Evolutionary conservation across 2,329 filamentous ascomycete species (phyloP), one percentile per base, ranked within the genome.

Genomic region (Neocatenulostroma microsporum): DNA sequence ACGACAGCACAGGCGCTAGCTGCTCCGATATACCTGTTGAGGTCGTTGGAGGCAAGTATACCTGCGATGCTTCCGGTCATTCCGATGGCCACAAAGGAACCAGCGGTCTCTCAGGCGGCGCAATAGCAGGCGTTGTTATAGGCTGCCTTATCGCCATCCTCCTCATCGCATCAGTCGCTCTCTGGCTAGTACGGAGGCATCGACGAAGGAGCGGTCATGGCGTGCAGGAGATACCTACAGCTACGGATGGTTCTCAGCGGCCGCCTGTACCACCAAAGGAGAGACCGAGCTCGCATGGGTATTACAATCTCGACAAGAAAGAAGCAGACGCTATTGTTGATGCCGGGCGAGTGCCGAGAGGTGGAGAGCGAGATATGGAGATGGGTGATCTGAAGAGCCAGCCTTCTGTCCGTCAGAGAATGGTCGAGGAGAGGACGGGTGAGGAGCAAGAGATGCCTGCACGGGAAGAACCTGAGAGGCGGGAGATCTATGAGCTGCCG

Each of bases 251-350:
- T 29, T 10, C 31, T 5, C 11, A 34, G 9, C 8, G 31, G n/a
- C 31, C 31, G 13, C 20, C 31, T 4, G 14, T 34, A 5, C 21
- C 21, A 19, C 10, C 31, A 11, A 34, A 21, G 21, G 31, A 34
- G 31, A 24, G 25, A 21, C 20, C 20, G 20, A 24, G n/a, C 5
- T 24, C 20, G 9, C 25, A 34, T 21, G 31, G 31, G 4, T 34
- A 34, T 14, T 25, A 34, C 15, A n/a, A n/a, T n/a, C n/a, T n/a
- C n/a, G 31, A 34, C 13, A n/a, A 24, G 13, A 34, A 24, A 8
- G 10, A 15, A 12, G 21, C 31, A 4, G 21, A 34, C 13, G 18
- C 20, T 5, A 20, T 32, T 4, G 30, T 32, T 17, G 30, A 32
- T 20, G 30, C 17, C 13, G 30, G 30, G 12, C 12, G 15, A 17